phyloP scores from a whole-genome alignment of 176 grass and related monocot genomes.

The Puccinellia tenuiflora region DNA sequence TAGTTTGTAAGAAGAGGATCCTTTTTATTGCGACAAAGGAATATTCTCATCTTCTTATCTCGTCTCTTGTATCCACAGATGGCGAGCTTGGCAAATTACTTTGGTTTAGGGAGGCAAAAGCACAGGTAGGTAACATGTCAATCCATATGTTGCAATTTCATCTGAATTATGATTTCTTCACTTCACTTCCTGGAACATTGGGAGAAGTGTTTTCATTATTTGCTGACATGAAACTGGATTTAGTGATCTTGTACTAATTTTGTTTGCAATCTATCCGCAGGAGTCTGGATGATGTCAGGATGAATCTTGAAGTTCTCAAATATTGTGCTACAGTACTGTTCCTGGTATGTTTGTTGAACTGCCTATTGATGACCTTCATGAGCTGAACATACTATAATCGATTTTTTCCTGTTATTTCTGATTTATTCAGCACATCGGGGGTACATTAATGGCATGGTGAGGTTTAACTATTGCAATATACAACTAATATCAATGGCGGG shows the following conservation, averaged over 20 bases:
- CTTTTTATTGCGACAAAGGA: not conserved
- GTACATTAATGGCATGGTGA: not conserved
- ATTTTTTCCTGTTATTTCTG: not conserved
- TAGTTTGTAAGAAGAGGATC: not conserved
- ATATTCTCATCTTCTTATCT: not conserved
- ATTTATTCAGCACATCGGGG: not conserved
- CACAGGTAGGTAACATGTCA: slow-evolving; percentile 8
- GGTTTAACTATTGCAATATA: not conserved
- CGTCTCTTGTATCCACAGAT: slow-evolving; percentile 51
- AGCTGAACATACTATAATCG: not conserved
- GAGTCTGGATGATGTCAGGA: no score
- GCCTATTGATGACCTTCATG: no score
- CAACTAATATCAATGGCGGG: not conserved
- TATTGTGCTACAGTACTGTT: no score
- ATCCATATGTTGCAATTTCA: slow-evolving; percentile 4
- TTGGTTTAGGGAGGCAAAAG: no score
- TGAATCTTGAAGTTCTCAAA: no score
- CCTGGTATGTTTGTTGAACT: no score
- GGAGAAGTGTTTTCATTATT: not conserved
- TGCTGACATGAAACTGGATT: not conserved
- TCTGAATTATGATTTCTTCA: slow-evolving; percentile 6
- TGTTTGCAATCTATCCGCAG: slow-evolving; percentile 31
- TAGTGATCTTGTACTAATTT: not conserved
- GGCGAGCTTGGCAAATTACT: no score
- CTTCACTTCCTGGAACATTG: slow-evolving; percentile 1